Evolutionary conservation across 2,329 filamentous ascomycete genomes (phyloP).

Genomic region (Plenodomus biglobosus): DNA sequence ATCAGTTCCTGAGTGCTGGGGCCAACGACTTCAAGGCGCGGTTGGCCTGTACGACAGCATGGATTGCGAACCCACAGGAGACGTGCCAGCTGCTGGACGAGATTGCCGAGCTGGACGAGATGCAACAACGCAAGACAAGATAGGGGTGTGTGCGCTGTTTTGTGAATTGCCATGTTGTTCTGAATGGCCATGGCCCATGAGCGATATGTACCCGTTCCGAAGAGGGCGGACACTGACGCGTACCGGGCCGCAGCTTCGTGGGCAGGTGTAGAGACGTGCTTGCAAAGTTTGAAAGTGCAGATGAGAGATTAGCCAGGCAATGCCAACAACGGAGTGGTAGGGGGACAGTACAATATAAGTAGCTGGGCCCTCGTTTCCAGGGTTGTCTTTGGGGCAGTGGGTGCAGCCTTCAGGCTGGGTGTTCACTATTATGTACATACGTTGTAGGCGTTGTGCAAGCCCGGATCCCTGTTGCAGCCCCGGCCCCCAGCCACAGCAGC

Average conservation of each 20-base stretch:
- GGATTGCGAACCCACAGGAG: slow-evolving; percentile 91
- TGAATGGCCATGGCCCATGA: too few relatives aligned
- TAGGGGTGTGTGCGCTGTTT: too few relatives aligned
- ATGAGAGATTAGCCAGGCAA: too few relatives aligned
- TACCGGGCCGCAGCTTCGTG: not conserved
- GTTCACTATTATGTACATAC: not conserved
- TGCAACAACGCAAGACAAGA: slow-evolving; percentile 43
- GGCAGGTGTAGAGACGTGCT: too few relatives aligned
- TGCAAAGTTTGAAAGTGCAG: too few relatives aligned
- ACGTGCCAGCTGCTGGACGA: slow-evolving; percentile 90
- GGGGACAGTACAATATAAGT: too few relatives aligned
- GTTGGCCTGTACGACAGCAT: slow-evolving; percentile 89
- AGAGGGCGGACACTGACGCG: not conserved
- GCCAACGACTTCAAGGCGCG: slow-evolving; percentile 98
- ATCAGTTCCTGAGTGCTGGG: slow-evolving; percentile 87
- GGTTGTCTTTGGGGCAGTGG: too few relatives aligned
- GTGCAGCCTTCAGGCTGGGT: too few relatives aligned
- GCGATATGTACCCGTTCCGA: not conserved
- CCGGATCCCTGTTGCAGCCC: too few relatives aligned
- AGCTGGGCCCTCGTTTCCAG: too few relatives aligned
- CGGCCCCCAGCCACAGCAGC: too few relatives aligned
- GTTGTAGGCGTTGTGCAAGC: not conserved
- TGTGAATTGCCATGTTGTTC: not conserved
- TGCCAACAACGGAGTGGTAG: too few relatives aligned
- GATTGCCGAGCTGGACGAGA: slow-evolving; percentile 54